Base-by-base conservation (phyloP, 129 eudicot genomes). In the Pseudognaphalium luteoalbum region DNA sequence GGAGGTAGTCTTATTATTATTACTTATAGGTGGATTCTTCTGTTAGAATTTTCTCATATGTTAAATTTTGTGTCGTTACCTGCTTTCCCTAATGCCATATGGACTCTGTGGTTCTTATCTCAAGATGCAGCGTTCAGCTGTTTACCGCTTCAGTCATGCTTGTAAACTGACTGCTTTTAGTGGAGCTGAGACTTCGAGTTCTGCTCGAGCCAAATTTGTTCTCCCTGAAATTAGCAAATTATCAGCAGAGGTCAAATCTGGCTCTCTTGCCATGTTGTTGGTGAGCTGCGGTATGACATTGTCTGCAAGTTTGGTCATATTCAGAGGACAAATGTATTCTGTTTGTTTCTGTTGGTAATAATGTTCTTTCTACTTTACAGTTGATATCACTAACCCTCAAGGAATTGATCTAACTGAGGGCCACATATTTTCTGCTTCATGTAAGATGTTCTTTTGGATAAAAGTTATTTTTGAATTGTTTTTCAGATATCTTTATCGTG, bases 211-310 rank as follows among this genome's bases (percentile, higher is more conserved):
- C 50, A 83, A 68, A 15, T 93, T 90, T 75, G 74, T 88, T 78
- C 87, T 93, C 7, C 98, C 98, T 67, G 97, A 93, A 80, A 81
- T 93, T 52, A 82, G 77, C 71, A 90, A 87, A 71, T 83, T 93
- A 77, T 86, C 92, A 76, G 81, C 75, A 61, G 97, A 93, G 69
- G 77, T 84, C 76, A 84, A 84, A 75, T 83, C 93, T 61, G 88
- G 96, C 63, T 84, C 92, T 65, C 84, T 85, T 81, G 76, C 81
- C 57, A 81, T 93, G 71, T 80, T 91, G 85, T 88, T 93, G 77
- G 84, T 93, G 67, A 88, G 96, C 85, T 88, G 89, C 75, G 97
- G 98, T 93, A 93, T 77, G 89, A 12, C 68, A 34, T 76, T 79
- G 19, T 64, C 32, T 63, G 25, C 63, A 29, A 17, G 71, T 68